Conservation (phyloP, 768 basidiomycete species). For the Brasilioporus rufonigricans region DNA sequence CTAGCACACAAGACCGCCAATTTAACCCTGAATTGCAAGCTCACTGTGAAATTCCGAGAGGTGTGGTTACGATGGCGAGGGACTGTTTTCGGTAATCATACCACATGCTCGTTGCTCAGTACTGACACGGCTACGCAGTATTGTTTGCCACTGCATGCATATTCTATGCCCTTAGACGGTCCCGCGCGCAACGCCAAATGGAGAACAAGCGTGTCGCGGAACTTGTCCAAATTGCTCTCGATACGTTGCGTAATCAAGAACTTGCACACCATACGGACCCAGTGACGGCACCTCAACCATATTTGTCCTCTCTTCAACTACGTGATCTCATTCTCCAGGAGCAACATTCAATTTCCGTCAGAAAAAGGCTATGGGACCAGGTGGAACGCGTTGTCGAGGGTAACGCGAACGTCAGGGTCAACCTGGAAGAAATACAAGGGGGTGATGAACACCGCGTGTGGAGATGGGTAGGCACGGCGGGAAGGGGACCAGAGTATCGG, state of each 20-base stretch:
- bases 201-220: constrained; percentile 67
- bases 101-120: constrained; percentile 5
- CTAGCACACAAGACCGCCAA: constrained; percentile 70
- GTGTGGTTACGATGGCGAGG: constrained; percentile 67
- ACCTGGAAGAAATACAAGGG: constrained; percentile 77
- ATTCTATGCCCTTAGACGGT: constrained; percentile 23
- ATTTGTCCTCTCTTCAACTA: constrained; percentile 82
- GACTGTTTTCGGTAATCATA: constrained; percentile 56
- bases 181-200: constrained; percentile 47
- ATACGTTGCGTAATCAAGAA: constrained; percentile 80
- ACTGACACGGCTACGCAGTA: constrained; percentile 23
- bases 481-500: constrained; percentile 33
- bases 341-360: constrained; percentile 66
- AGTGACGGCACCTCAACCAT: constrained; percentile 67
- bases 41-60: constrained; percentile 64
- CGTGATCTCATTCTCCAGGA: constrained; percentile 83
- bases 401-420: constrained; percentile 86
- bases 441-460: constrained; percentile 90
- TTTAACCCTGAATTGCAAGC: constrained; percentile 62
- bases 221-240: constrained; percentile 77
- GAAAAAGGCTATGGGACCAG: constrained; percentile 72
- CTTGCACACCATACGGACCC: constrained; percentile 81
- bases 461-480: constrained; percentile 77
- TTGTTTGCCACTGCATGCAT: constrained; percentile 25
- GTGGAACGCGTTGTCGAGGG: constrained; percentile 86